These are phyloP conservation scores for Penicillium waksmanii DNA, from an alignment of 495 filamentous ascomycete species.

Conservation along the genomic window DNA sequence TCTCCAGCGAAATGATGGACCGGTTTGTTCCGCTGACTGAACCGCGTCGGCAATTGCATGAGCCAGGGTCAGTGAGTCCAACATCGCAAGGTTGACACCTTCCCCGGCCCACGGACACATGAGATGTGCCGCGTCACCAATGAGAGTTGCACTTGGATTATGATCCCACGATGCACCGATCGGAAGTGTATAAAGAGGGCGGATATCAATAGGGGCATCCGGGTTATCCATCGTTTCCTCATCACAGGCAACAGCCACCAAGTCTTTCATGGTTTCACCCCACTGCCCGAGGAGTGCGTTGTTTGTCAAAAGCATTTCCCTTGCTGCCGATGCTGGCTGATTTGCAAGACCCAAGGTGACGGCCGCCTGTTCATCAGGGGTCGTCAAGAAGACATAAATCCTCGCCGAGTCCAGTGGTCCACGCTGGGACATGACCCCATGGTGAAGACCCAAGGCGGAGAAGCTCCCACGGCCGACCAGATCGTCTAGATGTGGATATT, in stretches of 20 bases:
- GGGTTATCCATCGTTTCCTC: slow-evolving; percentile 32
- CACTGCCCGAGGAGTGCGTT: slow-evolving; percentile 38
- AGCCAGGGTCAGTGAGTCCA: slow-evolving; percentile 58
- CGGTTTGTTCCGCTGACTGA: slow-evolving; percentile 4
- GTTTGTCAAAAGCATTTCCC: slow-evolving; percentile 34
- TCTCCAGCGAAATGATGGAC: slow-evolving; percentile 17
- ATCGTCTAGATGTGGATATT: slow-evolving; percentile 32
- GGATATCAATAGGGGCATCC: slow-evolving; percentile 23
- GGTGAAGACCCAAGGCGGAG: slow-evolving; percentile 29
- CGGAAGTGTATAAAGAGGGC: slow-evolving; percentile 55
- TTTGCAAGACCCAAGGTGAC: slow-evolving; percentile 29
- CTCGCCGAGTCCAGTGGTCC: slow-evolving; percentile 43
- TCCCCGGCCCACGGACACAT: slow-evolving; percentile 65
- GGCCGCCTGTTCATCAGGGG: slow-evolving; percentile 33
- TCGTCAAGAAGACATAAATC: slow-evolving; percentile 42
- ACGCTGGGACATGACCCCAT: slow-evolving; percentile 39
- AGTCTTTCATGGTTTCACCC: slow-evolving; percentile 37
- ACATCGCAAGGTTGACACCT: slow-evolving; percentile 62
- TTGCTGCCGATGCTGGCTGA: slow-evolving; percentile 26
- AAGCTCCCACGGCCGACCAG: slow-evolving; percentile 31
- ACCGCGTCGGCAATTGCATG: slow-evolving; percentile 35
- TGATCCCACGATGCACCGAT: slow-evolving; percentile 53
- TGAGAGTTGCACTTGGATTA: slow-evolving; percentile 48
- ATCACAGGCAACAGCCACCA: slow-evolving; percentile 43
- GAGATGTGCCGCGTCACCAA: slow-evolving; percentile 66